Evolutionary conservation across 139 green algal genomes (phyloP).

Genomic region (Coelastrella sp.): DNA sequence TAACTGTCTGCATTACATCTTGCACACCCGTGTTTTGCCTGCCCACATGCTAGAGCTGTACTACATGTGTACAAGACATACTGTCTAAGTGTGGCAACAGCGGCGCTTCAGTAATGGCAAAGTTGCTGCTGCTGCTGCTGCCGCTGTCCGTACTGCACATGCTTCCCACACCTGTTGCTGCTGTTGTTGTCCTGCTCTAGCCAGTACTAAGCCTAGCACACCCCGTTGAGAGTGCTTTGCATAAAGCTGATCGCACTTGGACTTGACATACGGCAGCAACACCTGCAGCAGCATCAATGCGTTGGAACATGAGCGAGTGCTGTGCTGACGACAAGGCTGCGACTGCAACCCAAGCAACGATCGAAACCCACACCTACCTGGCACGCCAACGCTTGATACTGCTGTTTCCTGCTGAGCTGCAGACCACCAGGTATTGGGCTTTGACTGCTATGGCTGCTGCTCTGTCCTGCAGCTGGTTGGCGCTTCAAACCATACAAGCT

Average conservation of each 20-base stretch:
- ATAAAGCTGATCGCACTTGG: slow-evolving; percentile 76
- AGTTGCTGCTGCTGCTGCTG: neutral
- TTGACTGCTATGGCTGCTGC: neutral
- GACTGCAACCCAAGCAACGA: too few species aligned
- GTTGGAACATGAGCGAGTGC: neutral
- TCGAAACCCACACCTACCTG: neutral
- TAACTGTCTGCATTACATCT: too few species aligned
- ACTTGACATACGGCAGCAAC: slow-evolving; percentile 77
- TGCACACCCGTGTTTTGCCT: too few species aligned
- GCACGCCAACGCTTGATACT: slow-evolving; percentile 21
- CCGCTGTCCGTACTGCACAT: too few species aligned
- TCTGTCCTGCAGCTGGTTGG: neutral
- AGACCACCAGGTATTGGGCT: too few species aligned
- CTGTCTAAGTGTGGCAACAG: too few species aligned
- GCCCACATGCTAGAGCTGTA: too few species aligned
- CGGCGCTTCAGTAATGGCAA: neutral
- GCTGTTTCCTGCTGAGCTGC: neutral
- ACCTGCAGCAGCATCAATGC: slow-evolving; percentile 58
- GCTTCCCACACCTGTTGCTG: slow-evolving; percentile 10
- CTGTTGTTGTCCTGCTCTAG: slow-evolving; percentile 18
- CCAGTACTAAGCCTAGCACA: slow-evolving; percentile 52
- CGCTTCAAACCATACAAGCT: slow-evolving; percentile 84
- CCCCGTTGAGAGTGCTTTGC: slow-evolving; percentile 18
- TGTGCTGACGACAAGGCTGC: neutral
- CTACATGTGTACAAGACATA: too few species aligned